Base-by-base conservation (phyloP, 352 stramenopile genomes). In the Phytophthora pisi region DNA sequence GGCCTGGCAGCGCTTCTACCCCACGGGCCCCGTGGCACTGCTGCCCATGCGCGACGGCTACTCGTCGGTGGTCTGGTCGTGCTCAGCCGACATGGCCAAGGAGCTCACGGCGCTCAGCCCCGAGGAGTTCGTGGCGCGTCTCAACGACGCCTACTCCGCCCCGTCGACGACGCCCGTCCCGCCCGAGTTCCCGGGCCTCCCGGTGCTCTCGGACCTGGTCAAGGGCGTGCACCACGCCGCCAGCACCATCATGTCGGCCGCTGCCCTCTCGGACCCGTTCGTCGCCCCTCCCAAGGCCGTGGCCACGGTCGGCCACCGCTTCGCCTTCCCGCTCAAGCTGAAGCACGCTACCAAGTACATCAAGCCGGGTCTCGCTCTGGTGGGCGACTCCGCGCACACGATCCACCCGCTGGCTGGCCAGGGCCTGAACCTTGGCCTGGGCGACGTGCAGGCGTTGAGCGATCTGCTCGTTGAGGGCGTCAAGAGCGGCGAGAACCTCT, bases 371-470 rank as follows among this genome's bases (percentile, higher is more conserved):
- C 75, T 98, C 30, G 95, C 92, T 8, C 78, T 99, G 49, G 82
- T 98, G 13, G 96, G 96, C 52, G 96, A 99, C 84, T 97, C 96
- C 6, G 96, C 96, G 30, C 96, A 99, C 82, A 96, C 95, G 45
- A 96, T 99, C 58, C 96, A 99, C 80, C 96, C 96, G 34, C 93
- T 99, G 63, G 96, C 96, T 3, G 96, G 96, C 43, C 96, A 99
- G 79, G 95, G 95, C 9, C 79, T 99, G 46, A 99, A 99, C 86
- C 77, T 99, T 49, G 96, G 96, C 15, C 75, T 99, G 24, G 90
- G 79, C 40, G 96, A 98, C 77, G 95, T 98, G 6, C 61, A 90
- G 45, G 79, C 85, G 71, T 81, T 98, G 28, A 78, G 81, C 38
- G 56, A 83, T 47, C 64, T 93, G 53, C 78, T 98, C 13, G 64